phyloP scores from a whole-genome alignment of 1,139 yeast genomes.

The Taphrina sp. region DNA sequence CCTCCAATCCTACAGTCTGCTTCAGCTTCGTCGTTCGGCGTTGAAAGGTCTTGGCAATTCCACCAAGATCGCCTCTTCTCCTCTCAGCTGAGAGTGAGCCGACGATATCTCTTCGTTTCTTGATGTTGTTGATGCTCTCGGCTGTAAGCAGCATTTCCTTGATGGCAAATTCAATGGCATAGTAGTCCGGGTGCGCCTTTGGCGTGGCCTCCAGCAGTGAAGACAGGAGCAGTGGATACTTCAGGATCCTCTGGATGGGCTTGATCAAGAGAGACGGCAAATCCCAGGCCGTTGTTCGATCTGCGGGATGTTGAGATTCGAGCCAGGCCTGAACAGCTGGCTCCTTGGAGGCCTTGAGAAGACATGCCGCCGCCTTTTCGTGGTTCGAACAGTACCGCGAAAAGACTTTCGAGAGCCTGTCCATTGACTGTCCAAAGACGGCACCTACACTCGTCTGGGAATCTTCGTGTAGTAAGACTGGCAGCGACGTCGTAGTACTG shows the following conservation, averaged over 20 bases:
- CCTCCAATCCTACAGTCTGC: slow-evolving; percentile 17
- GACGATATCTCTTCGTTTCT: slow-evolving; percentile 32
- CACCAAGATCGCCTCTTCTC: slow-evolving; percentile 21
- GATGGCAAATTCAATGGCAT: slow-evolving; percentile 41
- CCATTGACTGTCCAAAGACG: slow-evolving; percentile 28
- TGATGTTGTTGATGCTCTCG: slow-evolving; percentile 42
- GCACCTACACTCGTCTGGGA: slow-evolving; percentile 24
- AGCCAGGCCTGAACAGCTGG: slow-evolving; percentile 44
- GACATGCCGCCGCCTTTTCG: slow-evolving; percentile 25
- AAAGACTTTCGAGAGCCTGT: slow-evolving; percentile 32
- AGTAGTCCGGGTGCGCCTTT: slow-evolving; percentile 43
- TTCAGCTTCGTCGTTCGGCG: slow-evolving; percentile 24
- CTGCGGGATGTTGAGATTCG: slow-evolving; percentile 36
- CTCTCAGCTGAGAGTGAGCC: slow-evolving; percentile 17
- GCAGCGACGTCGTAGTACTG: slow-evolving; percentile 7
- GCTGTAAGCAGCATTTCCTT: slow-evolving; percentile 40
- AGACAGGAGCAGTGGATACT: slow-evolving; percentile 46
- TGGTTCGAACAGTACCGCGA: slow-evolving; percentile 34
- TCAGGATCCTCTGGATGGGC: slow-evolving; percentile 49
- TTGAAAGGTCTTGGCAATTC: slow-evolving; percentile 29
- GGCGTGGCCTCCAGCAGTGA: slow-evolving; percentile 41
- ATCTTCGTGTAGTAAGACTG: slow-evolving; percentile 11
- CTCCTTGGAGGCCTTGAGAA: slow-evolving; percentile 23
- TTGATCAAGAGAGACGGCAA: slow-evolving; percentile 48
- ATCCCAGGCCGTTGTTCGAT: slow-evolving; percentile 47